Conservation (phyloP, 176 grass and related monocot genomes). For the Avena eriantha region DNA sequence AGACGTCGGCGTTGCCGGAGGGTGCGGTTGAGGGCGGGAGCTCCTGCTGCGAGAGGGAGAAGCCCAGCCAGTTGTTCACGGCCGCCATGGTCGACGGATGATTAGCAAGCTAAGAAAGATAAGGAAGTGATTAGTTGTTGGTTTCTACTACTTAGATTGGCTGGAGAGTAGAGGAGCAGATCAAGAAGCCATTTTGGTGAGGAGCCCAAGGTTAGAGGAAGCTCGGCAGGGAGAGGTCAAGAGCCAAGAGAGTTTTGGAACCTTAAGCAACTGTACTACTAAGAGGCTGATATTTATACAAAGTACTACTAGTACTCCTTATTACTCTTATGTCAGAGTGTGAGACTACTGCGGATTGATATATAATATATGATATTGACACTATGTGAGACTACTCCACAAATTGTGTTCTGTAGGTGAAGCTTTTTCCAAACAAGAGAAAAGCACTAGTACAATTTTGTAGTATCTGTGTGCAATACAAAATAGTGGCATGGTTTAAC, state of each 20-base stretch:
- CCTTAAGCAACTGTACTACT: slow-evolving; percentile 49
- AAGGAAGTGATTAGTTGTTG: slow-evolving; percentile 24
- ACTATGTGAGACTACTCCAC: neutral
- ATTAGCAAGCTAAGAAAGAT: slow-evolving; percentile 10
- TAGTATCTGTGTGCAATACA: slow-evolving; percentile 35
- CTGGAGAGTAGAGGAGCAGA: slow-evolving; percentile 11
- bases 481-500: slow-evolving; percentile 46
- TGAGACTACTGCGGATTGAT: slow-evolving; percentile 13
- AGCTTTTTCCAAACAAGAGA: slow-evolving; percentile 30
- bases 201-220: slow-evolving; percentile 40
- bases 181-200: slow-evolving; percentile 46
- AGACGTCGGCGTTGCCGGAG: slow-evolving; percentile 52
- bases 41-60: slow-evolving; percentile 94
- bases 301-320: slow-evolving; percentile 11
- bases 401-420: neutral
- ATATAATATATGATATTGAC: neutral
- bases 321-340: neutral
- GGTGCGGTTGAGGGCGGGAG: slow-evolving; percentile 52
- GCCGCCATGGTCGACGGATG: slow-evolving; percentile 61
- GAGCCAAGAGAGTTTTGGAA: slow-evolving; percentile 43
- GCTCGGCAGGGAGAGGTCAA: slow-evolving; percentile 32
- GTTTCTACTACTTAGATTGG: neutral
- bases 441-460: neutral
- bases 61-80: slow-evolving; percentile 96
- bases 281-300: slow-evolving; percentile 60